These are phyloP conservation scores for Dioszegia hungarica DNA, from an alignment of 768 basidiomycete genomes.

Conservation along the genomic window DNA sequence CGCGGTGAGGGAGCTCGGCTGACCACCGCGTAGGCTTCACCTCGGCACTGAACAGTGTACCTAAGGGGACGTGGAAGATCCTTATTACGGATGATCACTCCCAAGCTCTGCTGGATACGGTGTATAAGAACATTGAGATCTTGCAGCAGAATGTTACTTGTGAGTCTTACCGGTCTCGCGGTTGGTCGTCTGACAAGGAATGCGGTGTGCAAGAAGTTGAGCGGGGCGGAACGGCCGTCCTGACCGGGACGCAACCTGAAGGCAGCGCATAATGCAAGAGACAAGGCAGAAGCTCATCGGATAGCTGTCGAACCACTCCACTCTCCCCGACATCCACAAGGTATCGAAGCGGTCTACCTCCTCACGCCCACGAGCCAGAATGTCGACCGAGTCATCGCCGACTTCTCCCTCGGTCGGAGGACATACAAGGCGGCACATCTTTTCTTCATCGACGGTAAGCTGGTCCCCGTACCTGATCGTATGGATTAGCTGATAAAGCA, in stretches of 20 bases:
- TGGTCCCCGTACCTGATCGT: background rate
- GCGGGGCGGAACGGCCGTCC: too few relatives aligned
- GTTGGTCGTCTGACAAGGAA: background rate
- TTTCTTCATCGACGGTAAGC: slow-evolving; percentile 85
- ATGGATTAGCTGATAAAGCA: slow-evolving; percentile 40
- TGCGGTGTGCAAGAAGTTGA: too few relatives aligned
- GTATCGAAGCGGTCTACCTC: slow-evolving; percentile 87
- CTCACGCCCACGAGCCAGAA: slow-evolving; percentile 94
- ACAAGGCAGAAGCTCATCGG: background rate
- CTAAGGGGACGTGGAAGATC: slow-evolving; percentile 90
- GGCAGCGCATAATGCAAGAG: too few relatives aligned
- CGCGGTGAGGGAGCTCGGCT: background rate
- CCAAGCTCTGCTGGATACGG: slow-evolving; percentile 72
- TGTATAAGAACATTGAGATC: slow-evolving; percentile 89
- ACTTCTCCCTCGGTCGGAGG: slow-evolving; percentile 64
- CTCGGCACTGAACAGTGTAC: slow-evolving; percentile 49
- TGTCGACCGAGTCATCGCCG: slow-evolving; percentile 80
- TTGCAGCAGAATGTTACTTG: slow-evolving; percentile 93
- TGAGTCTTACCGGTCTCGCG: slow-evolving; percentile 52
- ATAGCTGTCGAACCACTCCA: slow-evolving; percentile 89
- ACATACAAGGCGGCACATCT: slow-evolving; percentile 79
- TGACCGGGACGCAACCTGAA: too few relatives aligned
- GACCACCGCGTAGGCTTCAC: slow-evolving; percentile 34
- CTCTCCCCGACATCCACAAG: slow-evolving; percentile 72
- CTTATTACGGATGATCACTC: slow-evolving; percentile 93